Percentiles rank a stretch among this genome's conserved stretches.
Evolutionary conservation across 1,284 basidiomycete species (phyloP).

Genomic region (Cryptococcus sp.): DNA sequence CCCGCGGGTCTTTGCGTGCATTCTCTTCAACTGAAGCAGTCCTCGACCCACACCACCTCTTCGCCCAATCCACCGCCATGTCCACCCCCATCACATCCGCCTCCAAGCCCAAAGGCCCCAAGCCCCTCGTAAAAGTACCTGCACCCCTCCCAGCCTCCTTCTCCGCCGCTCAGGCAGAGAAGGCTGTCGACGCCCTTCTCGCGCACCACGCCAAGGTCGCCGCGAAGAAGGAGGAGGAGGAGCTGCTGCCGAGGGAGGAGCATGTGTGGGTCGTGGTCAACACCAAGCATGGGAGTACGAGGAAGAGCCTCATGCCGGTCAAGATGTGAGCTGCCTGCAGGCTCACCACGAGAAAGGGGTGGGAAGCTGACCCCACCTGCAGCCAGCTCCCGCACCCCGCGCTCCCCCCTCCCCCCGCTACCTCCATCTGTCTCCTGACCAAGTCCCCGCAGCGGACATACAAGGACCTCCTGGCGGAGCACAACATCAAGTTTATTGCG

Average conservation of each 20-base stretch:
- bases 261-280: constrained; percentile 80
- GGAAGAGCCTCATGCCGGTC: constrained; percentile 73
- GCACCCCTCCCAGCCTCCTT: constrained; percentile 48
- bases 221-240: constrained; percentile 63
- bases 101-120: constrained; percentile 7
- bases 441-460: constrained; percentile 96
- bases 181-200: constrained; percentile 72
- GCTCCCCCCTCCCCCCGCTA: constrained; percentile 69
- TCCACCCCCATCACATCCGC: constrained; percentile 3
- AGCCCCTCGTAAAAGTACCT: constrained; percentile 6
- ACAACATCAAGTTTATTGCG: constrained; percentile 78
- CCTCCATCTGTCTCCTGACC: constrained; percentile 80
- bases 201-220: constrained; percentile 64
- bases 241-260: constrained; percentile 78
- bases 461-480: constrained; percentile 77
- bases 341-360: constrained; percentile 72
- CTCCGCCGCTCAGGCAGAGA: constrained; percentile 66
- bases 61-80: too few species aligned
- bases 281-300: constrained; percentile 72
- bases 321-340: constrained; percentile 77
- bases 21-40: constrained; percentile 2
- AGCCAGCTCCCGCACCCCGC: constrained; percentile 63
- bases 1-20: neutral
- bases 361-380: neutral
- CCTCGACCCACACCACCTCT: neutral